phyloP scores from a whole-genome alignment of 2,329 filamentous ascomycete genomes.

The Ascocoryne sarcoides region DNA sequence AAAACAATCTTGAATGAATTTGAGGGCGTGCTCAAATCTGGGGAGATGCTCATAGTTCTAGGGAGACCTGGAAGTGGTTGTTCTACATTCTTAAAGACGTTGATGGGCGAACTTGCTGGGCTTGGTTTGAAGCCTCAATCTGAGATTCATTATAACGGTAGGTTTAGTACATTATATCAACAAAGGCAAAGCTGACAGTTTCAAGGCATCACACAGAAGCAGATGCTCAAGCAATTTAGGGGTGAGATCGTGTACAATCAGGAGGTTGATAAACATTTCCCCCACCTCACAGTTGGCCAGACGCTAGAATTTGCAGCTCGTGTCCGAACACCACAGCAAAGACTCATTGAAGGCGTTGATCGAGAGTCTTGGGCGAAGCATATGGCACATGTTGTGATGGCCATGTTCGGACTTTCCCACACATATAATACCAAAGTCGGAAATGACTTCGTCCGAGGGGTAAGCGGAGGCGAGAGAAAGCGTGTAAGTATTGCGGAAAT shows the following conservation, averaged over 20 bases:
- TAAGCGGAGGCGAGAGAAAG: constrained; percentile 66
- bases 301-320: constrained; percentile 67
- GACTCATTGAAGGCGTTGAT: constrained; percentile 46
- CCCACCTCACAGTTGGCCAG: constrained; percentile 64
- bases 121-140: constrained; percentile 43
- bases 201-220: constrained; percentile 39
- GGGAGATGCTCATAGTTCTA: constrained; percentile 61
- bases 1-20: constrained; percentile 56
- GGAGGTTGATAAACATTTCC: constrained; percentile 68
- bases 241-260: constrained; percentile 67
- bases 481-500: constrained; percentile 78
- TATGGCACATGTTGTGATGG: constrained; percentile 52
- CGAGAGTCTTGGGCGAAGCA: constrained; percentile 40
- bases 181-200: constrained; percentile 39
- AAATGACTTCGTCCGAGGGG: constrained; percentile 61
- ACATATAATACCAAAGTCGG: constrained; percentile 67
- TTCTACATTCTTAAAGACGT: constrained; percentile 52
- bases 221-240: constrained; percentile 51
- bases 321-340: constrained; percentile 54
- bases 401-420: constrained; percentile 63
- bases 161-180: constrained; percentile 23
- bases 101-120: constrained; percentile 50
- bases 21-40: constrained; percentile 52
- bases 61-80: constrained; percentile 59
- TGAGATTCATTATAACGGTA: constrained; percentile 53